Conservation (phyloP, 2,329 filamentous ascomycete species). For the Trichoderma pleuroti region DNA sequence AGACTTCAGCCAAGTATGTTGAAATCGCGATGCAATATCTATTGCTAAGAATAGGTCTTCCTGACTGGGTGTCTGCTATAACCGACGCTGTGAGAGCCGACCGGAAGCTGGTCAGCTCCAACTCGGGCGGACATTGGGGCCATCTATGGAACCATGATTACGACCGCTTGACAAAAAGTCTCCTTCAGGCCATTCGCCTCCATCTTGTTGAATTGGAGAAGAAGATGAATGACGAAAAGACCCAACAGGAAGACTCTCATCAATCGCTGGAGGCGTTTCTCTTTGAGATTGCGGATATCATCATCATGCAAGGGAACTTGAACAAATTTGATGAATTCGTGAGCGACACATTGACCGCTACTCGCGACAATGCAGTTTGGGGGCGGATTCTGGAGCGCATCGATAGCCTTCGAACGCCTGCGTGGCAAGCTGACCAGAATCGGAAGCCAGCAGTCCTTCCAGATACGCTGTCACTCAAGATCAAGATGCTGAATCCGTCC, state of each 20-base stretch:
- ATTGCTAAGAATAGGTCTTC: slow-evolving; percentile 26
- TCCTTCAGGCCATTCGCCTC: background rate
- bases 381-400: background rate
- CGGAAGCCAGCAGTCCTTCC: background rate
- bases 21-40: slow-evolving; percentile 5
- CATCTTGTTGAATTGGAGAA: background rate
- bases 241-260: background rate
- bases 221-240: background rate
- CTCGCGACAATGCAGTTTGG: background rate
- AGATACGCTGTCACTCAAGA: background rate
- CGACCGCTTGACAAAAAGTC: background rate
- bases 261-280: background rate
- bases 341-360: background rate
- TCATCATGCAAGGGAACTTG: background rate
- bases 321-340: background rate
- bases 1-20: background rate
- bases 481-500: slow-evolving; percentile 2
- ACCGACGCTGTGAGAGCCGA: slow-evolving; percentile 26
- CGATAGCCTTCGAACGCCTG: slow-evolving; percentile 4
- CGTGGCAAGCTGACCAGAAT: slow-evolving; percentile 6
- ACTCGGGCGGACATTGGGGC: slow-evolving; percentile 32
- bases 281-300: background rate
- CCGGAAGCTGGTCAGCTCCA: slow-evolving; percentile 26
- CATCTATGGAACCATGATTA: slow-evolving; percentile 22
- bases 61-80: slow-evolving; percentile 24